phyloP scores from a whole-genome alignment of 1,284 basidiomycete genomes.

The Tranzscheliella williamsii region DNA sequence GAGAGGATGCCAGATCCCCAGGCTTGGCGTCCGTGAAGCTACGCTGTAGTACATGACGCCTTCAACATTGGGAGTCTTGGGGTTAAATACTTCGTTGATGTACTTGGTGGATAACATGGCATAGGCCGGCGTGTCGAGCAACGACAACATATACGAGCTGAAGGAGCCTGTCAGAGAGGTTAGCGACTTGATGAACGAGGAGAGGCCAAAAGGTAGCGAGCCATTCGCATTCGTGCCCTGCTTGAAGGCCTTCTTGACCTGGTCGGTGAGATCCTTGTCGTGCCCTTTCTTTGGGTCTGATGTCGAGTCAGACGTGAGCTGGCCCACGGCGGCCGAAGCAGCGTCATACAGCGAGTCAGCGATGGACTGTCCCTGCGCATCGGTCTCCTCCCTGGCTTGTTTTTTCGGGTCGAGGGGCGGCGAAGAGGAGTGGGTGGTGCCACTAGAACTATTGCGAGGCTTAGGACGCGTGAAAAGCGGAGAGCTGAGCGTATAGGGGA shows the following conservation, averaged over 20 bases:
- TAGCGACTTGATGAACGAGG: conserved; percentile 37
- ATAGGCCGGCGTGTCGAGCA: conserved; percentile 96
- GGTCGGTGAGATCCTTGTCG: conserved; percentile 7
- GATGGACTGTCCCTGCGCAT: conserved; percentile 4
- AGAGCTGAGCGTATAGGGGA: conserved; percentile 52
- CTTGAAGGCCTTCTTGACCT: conserved; percentile 28
- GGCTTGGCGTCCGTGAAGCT: conserved; percentile 73
- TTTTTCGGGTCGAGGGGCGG: neutral
- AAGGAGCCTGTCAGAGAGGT: conserved; percentile 73
- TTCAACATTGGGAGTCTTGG: conserved; percentile 78
- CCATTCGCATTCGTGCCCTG: conserved; percentile 13
- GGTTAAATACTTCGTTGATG: conserved; percentile 86
- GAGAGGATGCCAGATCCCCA: conserved; percentile 87
- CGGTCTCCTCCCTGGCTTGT: conserved; percentile 4
- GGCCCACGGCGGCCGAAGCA: conserved; percentile 11
- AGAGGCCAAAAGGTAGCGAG: conserved; percentile 28
- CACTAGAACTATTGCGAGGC: conserved; percentile 7
- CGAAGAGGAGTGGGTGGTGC: neutral
- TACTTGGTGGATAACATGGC: conserved; percentile 88
- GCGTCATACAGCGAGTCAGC: conserved; percentile 13
- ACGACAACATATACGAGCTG: conserved; percentile 82
- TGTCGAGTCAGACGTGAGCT: neutral
- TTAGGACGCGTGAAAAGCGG: conserved; percentile 51
- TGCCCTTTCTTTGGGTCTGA: neutral
- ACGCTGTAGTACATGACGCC: conserved; percentile 89